phyloP scores from a whole-genome alignment of 257 asterid genomes.

The Capsicum baccatum region DNA sequence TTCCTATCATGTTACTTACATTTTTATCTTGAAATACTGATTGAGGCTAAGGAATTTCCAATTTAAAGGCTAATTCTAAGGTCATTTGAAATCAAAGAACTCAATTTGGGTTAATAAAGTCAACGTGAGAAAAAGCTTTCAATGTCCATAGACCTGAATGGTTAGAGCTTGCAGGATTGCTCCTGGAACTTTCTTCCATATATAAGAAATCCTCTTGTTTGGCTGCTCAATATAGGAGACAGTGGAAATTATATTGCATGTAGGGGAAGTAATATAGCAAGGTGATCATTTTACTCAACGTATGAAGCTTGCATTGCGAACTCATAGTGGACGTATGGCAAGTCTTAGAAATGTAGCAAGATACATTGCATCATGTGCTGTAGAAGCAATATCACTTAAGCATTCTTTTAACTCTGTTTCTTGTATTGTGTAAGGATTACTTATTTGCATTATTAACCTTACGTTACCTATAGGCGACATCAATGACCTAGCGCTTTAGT shows the following conservation, averaged over 20 bases:
- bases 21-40: neutral
- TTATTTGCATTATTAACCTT: neutral
- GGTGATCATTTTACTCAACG: neutral
- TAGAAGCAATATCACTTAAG: neutral
- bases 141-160: neutral
- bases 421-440: neutral
- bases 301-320: neutral
- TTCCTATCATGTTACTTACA: neutral
- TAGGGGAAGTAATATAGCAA: neutral
- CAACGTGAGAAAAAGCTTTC: constrained; percentile 8
- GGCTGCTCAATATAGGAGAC: neutral
- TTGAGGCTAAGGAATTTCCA: constrained; percentile 8
- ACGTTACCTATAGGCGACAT: neutral
- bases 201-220: neutral
- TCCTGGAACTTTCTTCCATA: neutral
- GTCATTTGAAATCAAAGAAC: neutral
- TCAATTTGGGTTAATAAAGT: neutral
- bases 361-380: constrained; percentile 3
- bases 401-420: neutral
- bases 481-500: neutral
- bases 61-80: neutral
- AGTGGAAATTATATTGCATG: neutral
- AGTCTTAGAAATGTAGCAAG: neutral
- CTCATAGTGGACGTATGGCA: neutral
- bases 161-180: neutral